Base-by-base conservation (phyloP, 129 eudicot species). In the Arctium lappa region DNA sequence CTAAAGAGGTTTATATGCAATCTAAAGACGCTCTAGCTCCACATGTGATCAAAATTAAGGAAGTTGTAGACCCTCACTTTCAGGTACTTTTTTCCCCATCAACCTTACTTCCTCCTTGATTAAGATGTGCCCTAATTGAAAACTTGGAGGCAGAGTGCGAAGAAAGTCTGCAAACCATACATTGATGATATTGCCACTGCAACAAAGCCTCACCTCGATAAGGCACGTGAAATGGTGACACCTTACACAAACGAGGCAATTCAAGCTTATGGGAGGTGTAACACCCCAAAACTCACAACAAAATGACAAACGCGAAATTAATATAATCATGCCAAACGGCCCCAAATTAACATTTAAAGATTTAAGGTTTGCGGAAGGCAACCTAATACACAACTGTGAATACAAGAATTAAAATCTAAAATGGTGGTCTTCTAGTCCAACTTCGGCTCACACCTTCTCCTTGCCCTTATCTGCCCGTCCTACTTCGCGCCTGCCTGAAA, bases 191-290 rank as follows among this genome's bases (percentile, higher is more conserved):
- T 89, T 87, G 93, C 94, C 78, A 80, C 81, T 39, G 85, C 81
- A 30, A 85, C 93, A 69, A 93, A 85, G 73, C 97, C 97, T 84
- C 95, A 93, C 81, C 73, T 91, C 66, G 90, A 89, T 15, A 91
- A 89, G 88, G 89, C 88, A 56, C 80, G 82, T 30, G 84, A 79
- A 39, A 30, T 13, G n/a, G 70, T 91, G 79, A 81, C 90, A 69
- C 98, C 97, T 18, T 93, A 93, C 86, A 87, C 93, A 2, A 90
- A 90, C 69, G 81, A 88, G 84, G 90, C 81, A 42, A 79, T 90
- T 82, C 83, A 31, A 66, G 79, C 73, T 62, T 90, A 88, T 75
- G 85, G 86, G 69, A 90, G 86, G 81, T 88, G 27, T 22, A 22
- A 22, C 27, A 22, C 27, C 27, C 27, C 27, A 22, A 22, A 22